Conservation (phyloP, 495 filamentous ascomycete species). For the Aspergillus conjunctus region DNA sequence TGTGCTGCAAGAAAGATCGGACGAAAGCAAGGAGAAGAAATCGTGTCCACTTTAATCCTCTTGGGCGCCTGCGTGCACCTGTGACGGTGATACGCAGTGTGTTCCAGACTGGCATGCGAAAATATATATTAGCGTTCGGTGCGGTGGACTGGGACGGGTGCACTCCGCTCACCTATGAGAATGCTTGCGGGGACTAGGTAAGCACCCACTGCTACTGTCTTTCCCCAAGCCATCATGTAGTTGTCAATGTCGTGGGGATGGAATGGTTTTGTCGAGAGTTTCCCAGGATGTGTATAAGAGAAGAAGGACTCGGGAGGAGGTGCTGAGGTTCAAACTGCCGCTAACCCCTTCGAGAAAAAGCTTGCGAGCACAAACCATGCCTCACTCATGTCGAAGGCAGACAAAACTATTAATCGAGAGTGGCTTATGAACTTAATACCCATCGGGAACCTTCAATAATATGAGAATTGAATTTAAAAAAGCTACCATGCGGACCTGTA, state of each 20-base stretch:
- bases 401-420: not conserved
- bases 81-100: not conserved
- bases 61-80: not conserved
- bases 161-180: not conserved
- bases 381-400: not conserved
- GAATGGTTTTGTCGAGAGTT: not conserved
- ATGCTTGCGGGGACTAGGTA: not conserved
- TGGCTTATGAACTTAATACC: not conserved
- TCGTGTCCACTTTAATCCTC: not conserved
- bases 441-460: no score
- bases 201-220: not conserved
- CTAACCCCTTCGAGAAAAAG: not conserved
- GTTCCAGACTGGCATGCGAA: not conserved
- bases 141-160: not conserved
- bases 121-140: not conserved
- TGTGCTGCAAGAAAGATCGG: not conserved
- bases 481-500: no score
- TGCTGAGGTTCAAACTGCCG: not conserved
- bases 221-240: not conserved
- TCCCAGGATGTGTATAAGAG: not conserved
- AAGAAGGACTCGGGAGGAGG: not conserved
- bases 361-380: no score
- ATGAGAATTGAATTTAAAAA: no score
- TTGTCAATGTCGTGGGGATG: not conserved
- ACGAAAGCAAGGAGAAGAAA: not conserved